Conservation (phyloP, 1,139 yeast genomes). For the Scheffersomyces parashehatae region DNA sequence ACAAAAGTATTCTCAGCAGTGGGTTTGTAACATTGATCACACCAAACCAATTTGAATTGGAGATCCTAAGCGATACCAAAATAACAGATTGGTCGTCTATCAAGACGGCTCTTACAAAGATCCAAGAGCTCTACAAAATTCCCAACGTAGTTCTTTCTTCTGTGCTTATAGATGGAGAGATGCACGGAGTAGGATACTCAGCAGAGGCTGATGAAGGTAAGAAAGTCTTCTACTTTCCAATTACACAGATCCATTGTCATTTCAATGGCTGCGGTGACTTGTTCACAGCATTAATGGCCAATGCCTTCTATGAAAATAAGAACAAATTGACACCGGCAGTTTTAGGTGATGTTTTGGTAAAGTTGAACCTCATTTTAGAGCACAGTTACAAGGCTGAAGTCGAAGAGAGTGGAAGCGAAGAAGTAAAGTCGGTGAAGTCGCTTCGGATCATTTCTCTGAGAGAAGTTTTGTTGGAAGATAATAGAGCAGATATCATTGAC, state of each 20-base stretch:
- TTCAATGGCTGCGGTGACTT: constrained; percentile 51
- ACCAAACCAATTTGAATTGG: constrained; percentile 46
- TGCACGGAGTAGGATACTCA: constrained; percentile 39
- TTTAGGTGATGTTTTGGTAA: constrained; percentile 28
- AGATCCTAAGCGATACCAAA: constrained; percentile 26
- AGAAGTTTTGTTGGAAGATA: constrained; percentile 10
- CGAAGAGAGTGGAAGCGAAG: constrained; percentile 8
- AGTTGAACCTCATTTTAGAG: constrained; percentile 31
- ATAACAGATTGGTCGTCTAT: constrained; percentile 24
- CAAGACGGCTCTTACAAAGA: constrained; percentile 19
- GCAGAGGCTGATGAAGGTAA: constrained; percentile 5
- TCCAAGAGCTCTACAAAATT: constrained; percentile 22
- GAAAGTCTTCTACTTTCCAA: constrained; percentile 27
- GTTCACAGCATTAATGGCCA: constrained; percentile 41
- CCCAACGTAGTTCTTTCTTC: constrained; percentile 39
- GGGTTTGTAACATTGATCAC: constrained; percentile 36
- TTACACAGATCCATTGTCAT: constrained; percentile 33
- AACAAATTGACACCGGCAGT: constrained; percentile 24
- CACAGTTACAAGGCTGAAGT: constrained; percentile 27
- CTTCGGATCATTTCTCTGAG: constrained; percentile 32
- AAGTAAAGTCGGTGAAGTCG: constrained; percentile 28
- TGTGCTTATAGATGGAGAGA: constrained; percentile 25
- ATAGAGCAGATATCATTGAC: neutral
- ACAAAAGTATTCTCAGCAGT: constrained; percentile 22
- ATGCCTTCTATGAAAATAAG: constrained; percentile 26